These are phyloP conservation scores for Solanum sitiens DNA, from an alignment of 257 asterid genomes.

Conservation along the genomic window DNA sequence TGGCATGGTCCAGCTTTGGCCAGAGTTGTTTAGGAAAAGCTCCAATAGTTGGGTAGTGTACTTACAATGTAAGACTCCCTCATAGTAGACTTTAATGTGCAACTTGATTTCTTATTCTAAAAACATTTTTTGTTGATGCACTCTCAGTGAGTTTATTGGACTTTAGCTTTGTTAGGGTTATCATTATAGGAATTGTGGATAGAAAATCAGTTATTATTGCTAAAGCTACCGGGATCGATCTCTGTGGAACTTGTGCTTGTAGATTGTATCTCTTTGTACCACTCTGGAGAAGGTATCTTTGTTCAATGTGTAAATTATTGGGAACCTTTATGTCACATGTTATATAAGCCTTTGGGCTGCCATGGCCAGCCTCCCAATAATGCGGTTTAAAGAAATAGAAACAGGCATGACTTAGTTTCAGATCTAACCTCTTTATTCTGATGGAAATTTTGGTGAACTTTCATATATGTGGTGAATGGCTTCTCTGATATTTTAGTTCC, in stretches of 20 bases:
- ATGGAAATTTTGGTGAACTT: neutral
- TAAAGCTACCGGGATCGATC: neutral
- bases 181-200: neutral
- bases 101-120: neutral
- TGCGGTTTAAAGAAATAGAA: neutral
- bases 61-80: neutral
- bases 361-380: neutral
- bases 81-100: neutral
- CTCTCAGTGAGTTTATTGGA: neutral
- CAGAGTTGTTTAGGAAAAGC: neutral
- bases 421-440: neutral
- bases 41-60: neutral
- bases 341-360: neutral
- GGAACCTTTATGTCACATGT: neutral
- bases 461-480: neutral
- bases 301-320: neutral
- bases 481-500: neutral
- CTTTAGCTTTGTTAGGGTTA: neutral
- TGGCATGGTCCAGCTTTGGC: neutral
- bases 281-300: neutral
- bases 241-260: neutral
- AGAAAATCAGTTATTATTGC: neutral
- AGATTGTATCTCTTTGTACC: neutral
- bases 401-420: neutral
- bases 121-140: neutral